These are phyloP conservation scores for Jackrogersella multiformis DNA, from an alignment of 495 filamentous ascomycete species.

Conservation along the genomic window DNA sequence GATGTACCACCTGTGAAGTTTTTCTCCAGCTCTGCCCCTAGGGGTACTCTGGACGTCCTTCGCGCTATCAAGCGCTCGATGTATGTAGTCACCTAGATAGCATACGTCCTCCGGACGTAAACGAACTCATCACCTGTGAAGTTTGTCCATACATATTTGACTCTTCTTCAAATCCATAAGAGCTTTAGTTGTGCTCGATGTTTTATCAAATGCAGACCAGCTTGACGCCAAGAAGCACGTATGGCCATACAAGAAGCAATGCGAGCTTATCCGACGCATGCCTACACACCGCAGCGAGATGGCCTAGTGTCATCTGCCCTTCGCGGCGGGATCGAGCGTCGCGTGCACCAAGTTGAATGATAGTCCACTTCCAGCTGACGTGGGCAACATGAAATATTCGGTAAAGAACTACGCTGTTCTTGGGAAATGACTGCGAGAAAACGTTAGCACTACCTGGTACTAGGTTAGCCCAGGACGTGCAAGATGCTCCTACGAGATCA, in stretches of 20 bases:
- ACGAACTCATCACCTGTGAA: no score
- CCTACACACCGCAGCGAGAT: conserved; percentile 62
- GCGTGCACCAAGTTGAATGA: conserved; percentile 11
- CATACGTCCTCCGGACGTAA: no score
- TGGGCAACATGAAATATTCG: conserved; percentile 52
- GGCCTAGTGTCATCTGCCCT: conserved; percentile 58
- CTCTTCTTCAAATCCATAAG: no score
- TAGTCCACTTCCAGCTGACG: conserved; percentile 11
- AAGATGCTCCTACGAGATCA: conserved; percentile 49
- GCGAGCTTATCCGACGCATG: conserved; percentile 64
- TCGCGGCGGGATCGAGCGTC: conserved; percentile 53
- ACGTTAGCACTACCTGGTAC: conserved; percentile 59
- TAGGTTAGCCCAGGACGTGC: conserved; percentile 57
- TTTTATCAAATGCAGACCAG: conserved; percentile 46
- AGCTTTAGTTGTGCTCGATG: no score
- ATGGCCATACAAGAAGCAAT: conserved; percentile 63
- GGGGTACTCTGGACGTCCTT: no score
- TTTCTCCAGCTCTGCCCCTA: no score
- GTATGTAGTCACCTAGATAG: no score
- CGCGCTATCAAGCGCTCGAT: no score
- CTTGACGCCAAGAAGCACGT: conserved; percentile 53
- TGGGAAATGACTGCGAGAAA: conserved; percentile 53
- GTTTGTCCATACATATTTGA: no score
- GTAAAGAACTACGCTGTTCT: conserved; percentile 59
- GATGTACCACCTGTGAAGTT: no score